These are phyloP conservation scores for Myxozyma udenii DNA, from an alignment of 805 yeast genomes.

Conservation along the genomic window DNA sequence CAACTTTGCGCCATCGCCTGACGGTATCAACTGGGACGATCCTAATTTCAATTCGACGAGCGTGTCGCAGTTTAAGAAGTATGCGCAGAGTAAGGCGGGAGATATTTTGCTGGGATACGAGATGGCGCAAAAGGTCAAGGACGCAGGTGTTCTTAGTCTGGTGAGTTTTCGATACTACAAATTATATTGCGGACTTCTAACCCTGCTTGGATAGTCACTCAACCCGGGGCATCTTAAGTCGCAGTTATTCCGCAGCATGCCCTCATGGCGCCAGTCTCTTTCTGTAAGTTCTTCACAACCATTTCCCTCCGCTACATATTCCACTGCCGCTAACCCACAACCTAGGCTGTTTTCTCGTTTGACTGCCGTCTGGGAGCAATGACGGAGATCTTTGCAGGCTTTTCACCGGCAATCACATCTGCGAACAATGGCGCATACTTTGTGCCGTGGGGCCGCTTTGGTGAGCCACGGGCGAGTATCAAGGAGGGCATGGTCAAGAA, in stretches of 20 bases:
- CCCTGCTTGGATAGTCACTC: constrained; percentile 9
- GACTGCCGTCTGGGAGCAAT: constrained; percentile 44
- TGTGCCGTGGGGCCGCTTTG: constrained; percentile 46
- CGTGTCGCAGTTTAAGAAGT: constrained; percentile 30
- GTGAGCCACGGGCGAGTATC: constrained; percentile 29
- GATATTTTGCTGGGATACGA: constrained; percentile 21
- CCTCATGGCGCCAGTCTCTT: constrained; percentile 15
- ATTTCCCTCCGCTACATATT: neutral
- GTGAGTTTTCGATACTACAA: constrained; percentile 4
- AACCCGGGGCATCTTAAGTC: constrained; percentile 27
- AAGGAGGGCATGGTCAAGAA: constrained; percentile 15
- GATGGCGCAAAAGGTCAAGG: constrained; percentile 11
- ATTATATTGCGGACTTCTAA: neutral
- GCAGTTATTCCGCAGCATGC: constrained; percentile 18
- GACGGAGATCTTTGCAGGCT: constrained; percentile 46
- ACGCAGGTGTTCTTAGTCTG: constrained; percentile 23
- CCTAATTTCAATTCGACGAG: constrained; percentile 33
- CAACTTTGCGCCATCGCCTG: constrained; percentile 33
- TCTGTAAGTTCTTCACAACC: constrained; percentile 7
- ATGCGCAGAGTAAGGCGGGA: constrained; percentile 48
- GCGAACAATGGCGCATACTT: constrained; percentile 41
- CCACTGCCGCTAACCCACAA: neutral
- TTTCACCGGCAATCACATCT: constrained; percentile 41
- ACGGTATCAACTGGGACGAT: constrained; percentile 41
- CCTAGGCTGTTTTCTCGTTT: constrained; percentile 19